Percentiles rank a stretch among this genome's conserved stretches.
Evolutionary conservation across 78 protist genomes (phyloP).

Genomic region (Parvularia atlantis): DNA sequence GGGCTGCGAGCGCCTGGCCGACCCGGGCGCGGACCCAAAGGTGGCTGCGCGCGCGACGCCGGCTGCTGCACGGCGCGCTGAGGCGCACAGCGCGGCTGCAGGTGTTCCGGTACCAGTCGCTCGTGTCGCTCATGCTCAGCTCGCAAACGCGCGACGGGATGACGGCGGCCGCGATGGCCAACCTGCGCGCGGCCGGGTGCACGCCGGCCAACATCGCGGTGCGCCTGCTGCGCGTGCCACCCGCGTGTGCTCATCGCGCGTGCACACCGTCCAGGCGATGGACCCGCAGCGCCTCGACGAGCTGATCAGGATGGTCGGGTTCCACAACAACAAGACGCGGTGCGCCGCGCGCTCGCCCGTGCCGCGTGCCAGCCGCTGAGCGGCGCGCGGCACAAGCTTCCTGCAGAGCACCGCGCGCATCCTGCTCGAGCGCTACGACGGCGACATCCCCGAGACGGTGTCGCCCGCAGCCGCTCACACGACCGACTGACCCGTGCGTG

Average conservation of each 20-base stretch:
- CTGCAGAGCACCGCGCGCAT: neutral
- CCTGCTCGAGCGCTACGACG: neutral
- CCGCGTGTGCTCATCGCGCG: constrained; percentile 5
- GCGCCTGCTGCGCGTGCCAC: no score
- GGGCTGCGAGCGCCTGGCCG: constrained; percentile 38
- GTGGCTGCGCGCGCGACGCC: no score
- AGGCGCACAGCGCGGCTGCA: no score
- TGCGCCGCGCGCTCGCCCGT: no score
- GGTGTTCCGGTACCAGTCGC: constrained; percentile 6
- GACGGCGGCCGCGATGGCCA: constrained; percentile 18
- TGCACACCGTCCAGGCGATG: neutral
- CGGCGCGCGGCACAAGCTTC: no score
- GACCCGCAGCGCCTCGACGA: neutral
- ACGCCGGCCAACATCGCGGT: no score
- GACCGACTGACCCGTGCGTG: no score
- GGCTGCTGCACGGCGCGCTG: no score
- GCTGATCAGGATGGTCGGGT: neutral
- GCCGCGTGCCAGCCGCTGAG: no score
- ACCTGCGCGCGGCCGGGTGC: constrained; percentile 3
- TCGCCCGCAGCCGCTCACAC: no score
- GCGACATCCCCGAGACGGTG: constrained; percentile 3
- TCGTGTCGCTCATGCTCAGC: constrained; percentile 36
- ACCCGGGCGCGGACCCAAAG: no score
- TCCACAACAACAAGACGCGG: constrained; percentile 7
- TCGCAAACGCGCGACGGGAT: constrained; percentile 34